Percentiles rank a stretch among this genome's conserved stretches.
These are phyloP conservation scores for Entonaema liquescens DNA, from an alignment of 495 filamentous ascomycete genomes.

Conservation along the genomic window DNA sequence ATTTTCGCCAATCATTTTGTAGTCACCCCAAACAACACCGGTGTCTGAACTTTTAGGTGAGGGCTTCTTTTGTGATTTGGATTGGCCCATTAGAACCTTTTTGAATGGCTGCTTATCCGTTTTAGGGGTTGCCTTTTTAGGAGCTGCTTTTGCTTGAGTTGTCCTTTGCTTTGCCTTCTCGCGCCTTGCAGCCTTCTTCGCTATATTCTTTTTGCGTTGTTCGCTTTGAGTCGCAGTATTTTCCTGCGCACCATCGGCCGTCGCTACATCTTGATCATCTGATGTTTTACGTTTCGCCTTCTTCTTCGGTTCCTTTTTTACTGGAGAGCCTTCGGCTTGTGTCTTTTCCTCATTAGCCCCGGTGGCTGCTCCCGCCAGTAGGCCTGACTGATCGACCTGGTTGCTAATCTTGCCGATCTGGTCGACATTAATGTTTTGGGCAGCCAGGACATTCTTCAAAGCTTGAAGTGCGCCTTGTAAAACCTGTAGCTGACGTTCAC, in stretches of 20 bases:
- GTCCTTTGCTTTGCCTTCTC: neutral
- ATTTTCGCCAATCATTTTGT: conserved; percentile 2
- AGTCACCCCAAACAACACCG: conserved; percentile 1
- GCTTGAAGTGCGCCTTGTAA: conserved; percentile 37
- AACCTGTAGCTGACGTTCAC: conserved; percentile 33
- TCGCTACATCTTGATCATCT: neutral
- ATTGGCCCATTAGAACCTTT: neutral
- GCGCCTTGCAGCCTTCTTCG: neutral
- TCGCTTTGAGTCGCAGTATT: no score
- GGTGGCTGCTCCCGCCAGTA: neutral
- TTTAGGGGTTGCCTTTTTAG: neutral
- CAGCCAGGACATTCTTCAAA: conserved; percentile 40
- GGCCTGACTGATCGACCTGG: neutral
- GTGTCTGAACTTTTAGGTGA: neutral
- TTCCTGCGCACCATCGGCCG: neutral
- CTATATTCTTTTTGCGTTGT: neutral
- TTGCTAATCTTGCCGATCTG: conserved; percentile 22
- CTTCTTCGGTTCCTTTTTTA: neutral
- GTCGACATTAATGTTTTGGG: conserved; percentile 39
- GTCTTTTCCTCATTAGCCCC: neutral
- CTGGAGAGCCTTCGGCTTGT: neutral
- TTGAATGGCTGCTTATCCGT: neutral
- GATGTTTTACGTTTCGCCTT: neutral
- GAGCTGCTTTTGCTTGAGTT: no score
- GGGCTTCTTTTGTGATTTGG: neutral